Evolutionary conservation across 176 grass and related monocot species (phyloP).

Genomic region (bread wheat (Triticum aestivum)): DNA sequence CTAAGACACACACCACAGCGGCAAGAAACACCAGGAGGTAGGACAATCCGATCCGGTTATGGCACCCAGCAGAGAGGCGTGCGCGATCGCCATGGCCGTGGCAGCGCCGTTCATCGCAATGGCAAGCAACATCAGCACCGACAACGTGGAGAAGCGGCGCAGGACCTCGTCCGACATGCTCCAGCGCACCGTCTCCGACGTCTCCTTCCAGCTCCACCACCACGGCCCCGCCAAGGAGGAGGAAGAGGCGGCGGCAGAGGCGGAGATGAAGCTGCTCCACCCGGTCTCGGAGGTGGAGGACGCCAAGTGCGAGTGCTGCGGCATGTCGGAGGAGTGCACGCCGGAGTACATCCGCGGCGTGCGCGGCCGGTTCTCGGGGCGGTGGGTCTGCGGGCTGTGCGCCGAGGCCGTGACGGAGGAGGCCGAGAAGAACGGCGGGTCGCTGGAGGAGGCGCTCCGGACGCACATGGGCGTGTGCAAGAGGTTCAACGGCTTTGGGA

Average conservation of each 20-base stretch:
- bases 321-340: conserved; percentile 95
- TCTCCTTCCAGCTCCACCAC: conserved; percentile 68
- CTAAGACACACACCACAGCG: background rate
- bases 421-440: conserved; percentile 44
- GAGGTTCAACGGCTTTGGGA: conserved; percentile 66
- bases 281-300: conserved; percentile 58
- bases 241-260: background rate
- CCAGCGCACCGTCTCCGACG: conserved; percentile 76
- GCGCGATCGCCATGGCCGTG: conserved; percentile 49
- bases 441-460: conserved; percentile 46
- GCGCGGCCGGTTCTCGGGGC: conserved; percentile 61
- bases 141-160: conserved; percentile 45
- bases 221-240: conserved; percentile 5
- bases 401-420: conserved; percentile 66
- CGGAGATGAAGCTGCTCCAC: conserved; percentile 23
- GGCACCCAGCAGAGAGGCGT: conserved; percentile 44
- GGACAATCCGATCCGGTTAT: background rate
- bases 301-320: conserved; percentile 86
- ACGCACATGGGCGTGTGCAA: conserved; percentile 68
- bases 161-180: conserved; percentile 69
- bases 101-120: conserved; percentile 44
- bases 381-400: conserved; percentile 83
- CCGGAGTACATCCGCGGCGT: conserved; percentile 70
- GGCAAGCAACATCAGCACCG: conserved; percentile 9
- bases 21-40: background rate